A percentile compares a stretch with the other conserved stretches of the same genome.
These are phyloP conservation scores for Durio zibethinus DNA, from an alignment of 345 rosid genomes.

Conservation along the genomic window DNA sequence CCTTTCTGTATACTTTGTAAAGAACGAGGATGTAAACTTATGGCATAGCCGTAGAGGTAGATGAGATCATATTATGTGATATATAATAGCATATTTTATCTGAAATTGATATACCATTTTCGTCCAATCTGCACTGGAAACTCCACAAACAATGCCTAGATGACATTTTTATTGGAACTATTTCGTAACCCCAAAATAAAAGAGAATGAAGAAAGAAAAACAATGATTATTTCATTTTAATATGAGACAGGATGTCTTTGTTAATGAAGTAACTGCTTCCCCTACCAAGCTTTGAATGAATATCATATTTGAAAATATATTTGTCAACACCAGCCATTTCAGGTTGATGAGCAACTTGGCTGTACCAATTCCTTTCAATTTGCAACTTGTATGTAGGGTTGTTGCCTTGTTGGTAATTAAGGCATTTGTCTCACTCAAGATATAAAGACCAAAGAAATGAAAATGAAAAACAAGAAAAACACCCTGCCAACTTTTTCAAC, in stretches of 20 bases:
- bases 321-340: no score
- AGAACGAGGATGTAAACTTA: slow-evolving; percentile 14
- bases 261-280: neutral
- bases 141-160: neutral
- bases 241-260: no score
- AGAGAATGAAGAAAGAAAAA: no score
- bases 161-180: neutral
- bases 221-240: no score
- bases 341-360: no score
- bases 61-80: slow-evolving; percentile 11
- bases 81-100: slow-evolving; percentile 3
- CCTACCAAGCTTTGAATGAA: neutral
- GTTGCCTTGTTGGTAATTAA: neutral
- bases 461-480: no score
- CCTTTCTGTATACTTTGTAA: slow-evolving; percentile 21
- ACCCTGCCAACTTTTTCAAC: no score
- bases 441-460: no score
- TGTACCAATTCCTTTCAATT: neutral
- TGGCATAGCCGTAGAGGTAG: neutral
- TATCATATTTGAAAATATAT: no score
- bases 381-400: neutral
- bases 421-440: neutral
- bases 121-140: neutral
- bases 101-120: neutral
- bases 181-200: no score